Base-by-base conservation (phyloP, 805 yeast species). In the Candida sphagnicola region DNA sequence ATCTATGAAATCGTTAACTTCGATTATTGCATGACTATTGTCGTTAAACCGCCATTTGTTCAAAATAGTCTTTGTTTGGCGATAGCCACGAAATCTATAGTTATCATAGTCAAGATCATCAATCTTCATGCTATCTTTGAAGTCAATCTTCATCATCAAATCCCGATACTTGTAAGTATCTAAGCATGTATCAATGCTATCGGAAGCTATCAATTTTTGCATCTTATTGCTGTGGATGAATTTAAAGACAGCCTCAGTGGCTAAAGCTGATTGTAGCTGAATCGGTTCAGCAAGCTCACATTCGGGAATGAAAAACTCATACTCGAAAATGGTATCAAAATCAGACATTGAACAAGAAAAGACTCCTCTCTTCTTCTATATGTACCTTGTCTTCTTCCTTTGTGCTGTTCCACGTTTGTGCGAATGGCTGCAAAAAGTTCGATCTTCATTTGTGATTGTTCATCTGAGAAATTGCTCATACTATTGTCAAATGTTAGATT, bases 1-100 rank as follows among this genome's bases (percentile, higher is more conserved):
- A 19, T 44, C 42, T 3, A 39, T 19, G 21, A 43, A 48, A 29
- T 48, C 52, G 29, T 42, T 33, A 12, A 34, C 45, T 24, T 44
- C 47, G n/a, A 48, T 41, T 19, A 18, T 23, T 2, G 40, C 30
- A 8, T 18, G 13, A 8, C 25, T 37, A 19, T 32, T 23, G 2
- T 16, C 11, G 8, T 35, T 29, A 8, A 48, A 21, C 4, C 42
- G 39, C 29, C 30, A 43, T 12, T 42, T 15, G 5, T 34, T n/a
- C 13, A 31, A 15, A 6, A 45, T 26, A 4, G 13, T 28, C 3
- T 10, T 16, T 12, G 17, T 5, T 3, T 16, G 14, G 25, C 19
- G 13, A 26, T 30, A 25, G 14, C 14, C 11, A 8, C 35, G 38
- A 8, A 8, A 14, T 24, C 42, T 30, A 25, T 46, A 46, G 8